A percentile compares a stretch with the other conserved stretches of the same genome.
Conservation (phyloP, 495 filamentous ascomycete species). For the Pseudomonodictys pantanalensis region DNA sequence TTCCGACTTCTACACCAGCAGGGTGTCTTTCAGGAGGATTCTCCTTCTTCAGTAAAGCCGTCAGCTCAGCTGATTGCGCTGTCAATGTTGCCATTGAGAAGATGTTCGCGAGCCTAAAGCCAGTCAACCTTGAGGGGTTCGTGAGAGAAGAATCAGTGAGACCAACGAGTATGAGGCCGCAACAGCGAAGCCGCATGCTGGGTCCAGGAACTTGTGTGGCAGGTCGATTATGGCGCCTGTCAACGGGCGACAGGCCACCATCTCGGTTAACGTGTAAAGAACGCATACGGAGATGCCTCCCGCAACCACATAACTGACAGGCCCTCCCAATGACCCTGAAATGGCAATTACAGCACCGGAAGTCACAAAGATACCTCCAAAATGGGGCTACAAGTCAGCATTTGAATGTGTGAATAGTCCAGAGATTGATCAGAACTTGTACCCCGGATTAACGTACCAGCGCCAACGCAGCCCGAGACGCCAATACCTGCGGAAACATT, state of each 20-base stretch:
- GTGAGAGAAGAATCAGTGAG: background rate
- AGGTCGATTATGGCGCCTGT: constrained; percentile 19
- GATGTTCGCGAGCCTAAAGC: constrained; percentile 15
- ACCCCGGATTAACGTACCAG: background rate
- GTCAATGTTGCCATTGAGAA: constrained; percentile 25
- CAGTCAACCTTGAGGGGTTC: background rate
- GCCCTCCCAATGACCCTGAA: constrained; percentile 10
- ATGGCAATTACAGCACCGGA: constrained; percentile 4
- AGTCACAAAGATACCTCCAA: constrained; percentile 3
- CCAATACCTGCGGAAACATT: constrained; percentile 9
- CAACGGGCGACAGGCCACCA: constrained; percentile 8
- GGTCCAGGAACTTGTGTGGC: constrained; percentile 16
- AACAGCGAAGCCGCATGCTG: constrained; percentile 12
- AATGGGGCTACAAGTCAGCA: background rate
- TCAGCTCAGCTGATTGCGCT: constrained; percentile 15
- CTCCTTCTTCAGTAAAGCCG: constrained; percentile 1
- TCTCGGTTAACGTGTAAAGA: constrained; percentile 14
- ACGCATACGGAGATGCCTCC: constrained; percentile 7
- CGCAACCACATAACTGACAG: constrained; percentile 12
- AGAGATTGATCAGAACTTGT: background rate
- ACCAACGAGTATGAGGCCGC: constrained; percentile 11
- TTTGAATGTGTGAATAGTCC: background rate
- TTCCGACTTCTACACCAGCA: constrained; percentile 1
- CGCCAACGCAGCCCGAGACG: constrained; percentile 9
- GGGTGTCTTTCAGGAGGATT: background rate